Percentiles rank a stretch among this genome's conserved stretches.
These are phyloP conservation scores for Penicillium cinerascens DNA, from an alignment of 495 filamentous ascomycete genomes.

Conservation along the genomic window DNA sequence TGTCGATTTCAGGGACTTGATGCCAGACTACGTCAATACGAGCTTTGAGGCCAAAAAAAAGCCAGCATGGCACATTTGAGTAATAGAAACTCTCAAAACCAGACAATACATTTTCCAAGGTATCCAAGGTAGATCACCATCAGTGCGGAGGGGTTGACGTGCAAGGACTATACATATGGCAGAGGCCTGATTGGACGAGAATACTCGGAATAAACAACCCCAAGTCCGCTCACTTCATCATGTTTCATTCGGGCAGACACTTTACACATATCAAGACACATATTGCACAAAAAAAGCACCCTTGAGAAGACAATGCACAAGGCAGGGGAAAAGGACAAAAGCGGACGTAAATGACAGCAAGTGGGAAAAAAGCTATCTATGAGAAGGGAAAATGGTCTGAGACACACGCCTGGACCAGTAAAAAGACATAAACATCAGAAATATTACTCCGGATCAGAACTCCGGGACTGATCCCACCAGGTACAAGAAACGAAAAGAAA, in stretches of 20 bases:
- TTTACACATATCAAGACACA: slow-evolving; percentile 4
- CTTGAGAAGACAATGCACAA: slow-evolving; percentile 2
- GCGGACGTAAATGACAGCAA: slow-evolving; percentile 14
- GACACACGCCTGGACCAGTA: slow-evolving; percentile 1
- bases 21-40: no score
- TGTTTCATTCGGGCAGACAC: not conserved
- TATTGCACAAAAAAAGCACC: slow-evolving; percentile 6
- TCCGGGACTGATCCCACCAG: slow-evolving; percentile 16
- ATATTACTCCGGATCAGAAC: slow-evolving; percentile 28
- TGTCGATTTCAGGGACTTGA: no score
- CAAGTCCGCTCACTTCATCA: not conserved
- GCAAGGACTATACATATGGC: not conserved
- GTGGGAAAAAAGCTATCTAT: slow-evolving; percentile 12
- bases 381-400: slow-evolving; percentile 3
- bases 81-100: no score
- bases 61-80: no score
- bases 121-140: not conserved
- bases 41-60: no score
- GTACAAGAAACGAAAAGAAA: slow-evolving; percentile 9
- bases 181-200: not conserved
- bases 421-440: slow-evolving; percentile 5
- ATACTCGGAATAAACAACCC: not conserved
- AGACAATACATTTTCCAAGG: not conserved
- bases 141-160: not conserved
- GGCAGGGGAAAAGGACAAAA: slow-evolving; percentile 2